Base-by-base conservation (phyloP, 768 basidiomycete species). In the Boletus pseudopeckii region DNA sequence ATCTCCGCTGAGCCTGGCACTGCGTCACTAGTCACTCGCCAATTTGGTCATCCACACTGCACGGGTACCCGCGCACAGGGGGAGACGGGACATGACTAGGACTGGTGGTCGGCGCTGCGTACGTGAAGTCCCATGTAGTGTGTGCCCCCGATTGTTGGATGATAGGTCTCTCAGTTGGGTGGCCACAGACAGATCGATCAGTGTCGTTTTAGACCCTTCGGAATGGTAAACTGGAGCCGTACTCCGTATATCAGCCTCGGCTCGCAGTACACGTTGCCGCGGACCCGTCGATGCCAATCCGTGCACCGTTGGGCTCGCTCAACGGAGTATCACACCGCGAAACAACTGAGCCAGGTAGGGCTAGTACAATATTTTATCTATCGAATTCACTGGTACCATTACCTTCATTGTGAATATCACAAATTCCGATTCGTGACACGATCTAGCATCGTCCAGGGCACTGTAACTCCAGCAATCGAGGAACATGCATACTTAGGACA, bases 191-290 rank as follows among this genome's bases (percentile, higher is more conserved):
- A 11, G 39, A 39, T 39, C 10, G 24, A 24, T 24, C 24, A 24
- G 24, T 41, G 28, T 44, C 33, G 33, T 37, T 26, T 55, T 2
- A 47, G 38, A 45, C 32, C 18, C n/a, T 54, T 59, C 32, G 45
- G 57, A 34, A 54, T 60, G 57, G 36, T 54, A 5, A 22, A 28
- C 14, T 41, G 44, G 36, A 55, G 24, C 9, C 26, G 17, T 46
- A 33, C 47, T 14, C 56, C 57, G 1, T 26, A 54, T 1, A 34
- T 44, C 48, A 42, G 30, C 30, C 30, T 38, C 45, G 20, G 7
- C 40, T 43, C 45, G 5, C 32, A 17, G 26, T 24, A 42, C 28
- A 41, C 18, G 33, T 42, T 58, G 11, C 57, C 44, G 24, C 40
- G 8, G 43, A 33, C 22, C 22, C 11, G 17, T 33, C 36, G 2